Conservation (phyloP, 148 eudicot genomes). For the Persicaria tinctoria region DNA sequence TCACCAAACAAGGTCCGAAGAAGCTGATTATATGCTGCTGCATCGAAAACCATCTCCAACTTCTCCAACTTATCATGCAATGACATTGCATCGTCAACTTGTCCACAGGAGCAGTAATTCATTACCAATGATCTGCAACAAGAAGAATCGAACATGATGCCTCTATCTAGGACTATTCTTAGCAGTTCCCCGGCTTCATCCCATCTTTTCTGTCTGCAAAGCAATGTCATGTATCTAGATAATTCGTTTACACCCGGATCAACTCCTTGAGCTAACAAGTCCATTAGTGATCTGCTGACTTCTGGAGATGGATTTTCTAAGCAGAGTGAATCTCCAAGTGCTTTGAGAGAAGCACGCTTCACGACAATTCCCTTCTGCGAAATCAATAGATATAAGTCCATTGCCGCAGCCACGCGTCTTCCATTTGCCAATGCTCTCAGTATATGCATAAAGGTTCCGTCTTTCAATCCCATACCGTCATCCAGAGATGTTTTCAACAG, state of each 20-base stretch:
- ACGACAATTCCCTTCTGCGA: conserved; percentile 25
- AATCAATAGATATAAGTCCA: conserved; percentile 35
- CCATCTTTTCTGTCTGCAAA: conserved; percentile 45
- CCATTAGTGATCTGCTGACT: conserved; percentile 32
- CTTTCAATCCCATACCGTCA: conserved; percentile 30
- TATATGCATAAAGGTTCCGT: conserved; percentile 46
- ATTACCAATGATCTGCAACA: conserved; percentile 48
- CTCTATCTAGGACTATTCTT: conserved; percentile 32
- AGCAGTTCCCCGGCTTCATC: conserved; percentile 53
- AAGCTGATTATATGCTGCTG: conserved; percentile 43
- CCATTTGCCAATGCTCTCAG: conserved; percentile 44
- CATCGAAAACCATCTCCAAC: conserved; percentile 40
- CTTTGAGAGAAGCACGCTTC: conserved; percentile 29
- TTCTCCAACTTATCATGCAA: conserved; percentile 53
- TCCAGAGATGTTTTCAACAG: conserved; percentile 38
- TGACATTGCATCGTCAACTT: conserved; percentile 44
- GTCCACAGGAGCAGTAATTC: conserved; percentile 46
- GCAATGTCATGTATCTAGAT: conserved; percentile 35
- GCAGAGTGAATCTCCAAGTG: conserved; percentile 44
- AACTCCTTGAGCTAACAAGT: conserved; percentile 44
- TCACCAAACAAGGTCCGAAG: conserved; percentile 44
- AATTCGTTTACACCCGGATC: conserved; percentile 30
- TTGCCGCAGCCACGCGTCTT: conserved; percentile 44
- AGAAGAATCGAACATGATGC: conserved; percentile 39
- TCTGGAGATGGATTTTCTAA: conserved; percentile 42